phyloP scores from a whole-genome alignment of 495 filamentous ascomycete genomes.

The Daldinia grandis region DNA sequence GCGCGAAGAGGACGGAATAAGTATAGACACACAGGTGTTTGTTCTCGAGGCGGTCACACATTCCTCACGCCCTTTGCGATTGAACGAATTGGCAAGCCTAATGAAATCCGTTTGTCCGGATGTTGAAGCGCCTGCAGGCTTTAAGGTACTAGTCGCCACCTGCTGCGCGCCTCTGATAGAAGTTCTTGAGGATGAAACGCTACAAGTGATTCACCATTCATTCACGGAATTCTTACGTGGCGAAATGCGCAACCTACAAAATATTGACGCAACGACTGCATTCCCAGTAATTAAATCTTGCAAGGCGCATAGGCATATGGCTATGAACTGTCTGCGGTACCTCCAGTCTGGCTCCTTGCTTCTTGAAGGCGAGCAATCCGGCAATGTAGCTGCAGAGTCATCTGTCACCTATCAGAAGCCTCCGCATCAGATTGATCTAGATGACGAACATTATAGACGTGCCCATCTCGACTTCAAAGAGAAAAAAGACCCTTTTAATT shows the following conservation, averaged over 20 bases:
- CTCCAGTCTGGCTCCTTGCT: not conserved
- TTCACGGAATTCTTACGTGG: not conserved
- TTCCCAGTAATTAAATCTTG: not conserved
- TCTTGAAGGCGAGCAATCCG: not conserved
- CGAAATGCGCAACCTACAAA: not conserved
- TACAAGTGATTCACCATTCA: not conserved
- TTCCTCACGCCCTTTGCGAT: not conserved
- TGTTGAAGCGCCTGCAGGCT: not conserved
- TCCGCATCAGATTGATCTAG: not conserved
- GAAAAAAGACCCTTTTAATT: not conserved
- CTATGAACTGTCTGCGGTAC: not conserved
- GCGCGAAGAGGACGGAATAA: not conserved
- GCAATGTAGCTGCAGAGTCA: not conserved
- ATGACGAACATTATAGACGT: not conserved
- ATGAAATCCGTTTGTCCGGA: not conserved
- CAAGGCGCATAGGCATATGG: not conserved
- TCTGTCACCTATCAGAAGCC: not conserved
- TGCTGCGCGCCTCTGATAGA: not conserved
- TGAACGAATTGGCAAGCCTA: not conserved
- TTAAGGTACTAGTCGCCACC: not conserved
- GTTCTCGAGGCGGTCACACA: not conserved
- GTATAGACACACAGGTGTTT: not conserved
- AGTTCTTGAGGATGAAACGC: not conserved
- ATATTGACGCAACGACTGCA: not conserved
- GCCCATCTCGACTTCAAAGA: not conserved